Evolutionary conservation across 2,329 filamentous ascomycete species (phyloP), one percentile per base, ranked within the genome.

Genomic region (Colletotrichum sp.): DNA sequence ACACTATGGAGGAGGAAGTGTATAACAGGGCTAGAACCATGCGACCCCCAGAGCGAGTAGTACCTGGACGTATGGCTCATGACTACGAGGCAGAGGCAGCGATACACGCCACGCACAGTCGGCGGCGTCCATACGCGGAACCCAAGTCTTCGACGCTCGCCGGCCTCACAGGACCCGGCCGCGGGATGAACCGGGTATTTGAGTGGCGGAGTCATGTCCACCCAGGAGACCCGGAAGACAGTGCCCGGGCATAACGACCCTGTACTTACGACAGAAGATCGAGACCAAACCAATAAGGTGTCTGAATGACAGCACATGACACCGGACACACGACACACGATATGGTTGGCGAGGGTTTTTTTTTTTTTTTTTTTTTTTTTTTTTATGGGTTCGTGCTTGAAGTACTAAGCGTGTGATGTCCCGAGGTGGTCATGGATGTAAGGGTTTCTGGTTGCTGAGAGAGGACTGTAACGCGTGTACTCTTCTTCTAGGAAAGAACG

Each of bases 131-230:
- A 34, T 39, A 48, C 34, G 78, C 79, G 48, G 76, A 79, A 55
- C 84, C 85, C 36, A 84, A 79, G 77, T 84, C 84, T 32, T 89
- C 88, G 66, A 83, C 86, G 61, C 81, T 89, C 79, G 89, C 89
- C 30, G 89, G 89, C 6, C 83, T 90, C 52, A 85, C 83, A 52
- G 87, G 87, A 6, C 82, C 83, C 32, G 87, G 85, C 1, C 83
- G 85, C 39, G 88, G 88, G 12, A 84, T 87, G 84, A 84, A 86
- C 77, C 84, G 89, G 8, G 88, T 90, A 22, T 82, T 81, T 58
- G 87, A 89, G 72, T 90, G 89, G 89, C 84, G 84, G 74, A 85
- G 82, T 55, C 88, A 88, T 80, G 86, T 90, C 18, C 84, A 85
- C 76, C 85, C 85, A 8, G 88, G 87, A 6, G 77, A 81, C 52